Conservation (phyloP, 371 early-diverging fungal genomes). For the Mortierella sp. region DNA sequence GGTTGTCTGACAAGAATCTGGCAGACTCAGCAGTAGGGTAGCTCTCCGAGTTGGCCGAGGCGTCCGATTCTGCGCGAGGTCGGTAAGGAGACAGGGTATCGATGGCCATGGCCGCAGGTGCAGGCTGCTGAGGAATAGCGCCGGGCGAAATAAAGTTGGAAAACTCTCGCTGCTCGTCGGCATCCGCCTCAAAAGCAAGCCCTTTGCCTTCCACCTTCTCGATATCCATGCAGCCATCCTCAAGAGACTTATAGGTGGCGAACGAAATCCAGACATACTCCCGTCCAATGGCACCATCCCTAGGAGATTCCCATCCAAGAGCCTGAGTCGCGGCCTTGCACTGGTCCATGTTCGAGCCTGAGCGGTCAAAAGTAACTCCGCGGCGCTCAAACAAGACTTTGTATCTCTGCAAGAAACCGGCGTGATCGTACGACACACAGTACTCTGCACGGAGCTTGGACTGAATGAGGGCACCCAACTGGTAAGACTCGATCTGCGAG, state of each 20-base stretch:
- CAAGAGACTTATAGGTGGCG: constrained; percentile 28
- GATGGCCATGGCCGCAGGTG: constrained; percentile 10
- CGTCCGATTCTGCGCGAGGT: constrained; percentile 40
- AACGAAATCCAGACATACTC: constrained; percentile 46
- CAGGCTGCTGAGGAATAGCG: constrained; percentile 6
- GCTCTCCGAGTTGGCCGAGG: constrained; percentile 29
- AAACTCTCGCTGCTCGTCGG: constrained; percentile 42
- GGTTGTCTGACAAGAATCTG: constrained; percentile 18
- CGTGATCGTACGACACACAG: constrained; percentile 51
- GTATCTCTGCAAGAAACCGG: constrained; percentile 43
- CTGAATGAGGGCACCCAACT: constrained; percentile 31
- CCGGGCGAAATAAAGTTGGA: constrained; percentile 30
- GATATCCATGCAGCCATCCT: constrained; percentile 36
- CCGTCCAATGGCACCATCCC: constrained; percentile 42
- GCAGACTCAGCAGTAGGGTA: constrained; percentile 24
- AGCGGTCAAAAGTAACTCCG: constrained; percentile 23
- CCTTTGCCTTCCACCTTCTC: constrained; percentile 37
- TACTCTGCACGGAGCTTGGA: constrained; percentile 39
- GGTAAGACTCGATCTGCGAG: constrained; percentile 45
- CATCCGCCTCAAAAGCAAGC: constrained; percentile 36
- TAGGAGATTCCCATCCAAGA: constrained; percentile 36
- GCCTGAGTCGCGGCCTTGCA: constrained; percentile 17
- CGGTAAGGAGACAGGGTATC: constrained; percentile 24
- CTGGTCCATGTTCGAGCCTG: constrained; percentile 14
- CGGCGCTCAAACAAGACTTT: constrained; percentile 37